Percentiles rank a stretch among this genome's conserved stretches.
phyloP scores from a whole-genome alignment of 208 protist species.

The Zelonia costaricensis region DNA sequence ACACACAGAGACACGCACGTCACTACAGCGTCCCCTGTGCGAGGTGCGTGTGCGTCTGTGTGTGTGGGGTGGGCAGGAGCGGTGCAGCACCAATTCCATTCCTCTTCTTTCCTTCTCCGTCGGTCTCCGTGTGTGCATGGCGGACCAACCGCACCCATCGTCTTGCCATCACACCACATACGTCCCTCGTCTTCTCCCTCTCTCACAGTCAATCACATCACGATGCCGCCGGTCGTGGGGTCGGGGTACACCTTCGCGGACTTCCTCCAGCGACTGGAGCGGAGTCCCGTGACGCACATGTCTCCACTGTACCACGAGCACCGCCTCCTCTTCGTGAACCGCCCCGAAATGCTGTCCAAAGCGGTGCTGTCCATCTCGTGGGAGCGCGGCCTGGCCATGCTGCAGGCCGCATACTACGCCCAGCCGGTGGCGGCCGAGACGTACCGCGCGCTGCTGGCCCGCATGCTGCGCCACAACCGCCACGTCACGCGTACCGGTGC shows the following conservation, averaged over 20 bases:
- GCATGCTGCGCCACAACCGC: slow-evolving; percentile 83
- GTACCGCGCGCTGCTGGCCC: slow-evolving; percentile 73
- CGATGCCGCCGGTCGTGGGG: slow-evolving; percentile 50
- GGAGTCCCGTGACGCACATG: slow-evolving; percentile 72
- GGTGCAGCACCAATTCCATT: too few species aligned
- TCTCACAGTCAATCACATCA: not conserved
- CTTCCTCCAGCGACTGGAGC: slow-evolving; percentile 81
- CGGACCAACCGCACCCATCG: not conserved
- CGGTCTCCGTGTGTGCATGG: too few species aligned
- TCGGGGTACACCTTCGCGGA: slow-evolving; percentile 83
- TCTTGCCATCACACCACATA: not conserved
- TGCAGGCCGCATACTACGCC: slow-evolving; percentile 76
- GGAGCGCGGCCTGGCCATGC: slow-evolving; percentile 56
- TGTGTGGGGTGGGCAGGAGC: too few species aligned
- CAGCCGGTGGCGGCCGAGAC: slow-evolving; percentile 55
- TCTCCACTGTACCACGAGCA: slow-evolving; percentile 80
- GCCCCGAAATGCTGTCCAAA: slow-evolving; percentile 76
- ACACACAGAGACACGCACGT: not conserved
- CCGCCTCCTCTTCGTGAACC: slow-evolving; percentile 68
- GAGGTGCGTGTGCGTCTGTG: too few species aligned
- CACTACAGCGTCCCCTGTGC: slow-evolving; percentile 4
- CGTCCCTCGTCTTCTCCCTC: not conserved
- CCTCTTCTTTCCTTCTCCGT: slow-evolving; percentile 14
- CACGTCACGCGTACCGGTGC: slow-evolving; percentile 36
- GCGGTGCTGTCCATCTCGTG: slow-evolving; percentile 66